phyloP scores from a whole-genome alignment of 495 filamentous ascomycete genomes.

The Penicillium desertorum region DNA sequence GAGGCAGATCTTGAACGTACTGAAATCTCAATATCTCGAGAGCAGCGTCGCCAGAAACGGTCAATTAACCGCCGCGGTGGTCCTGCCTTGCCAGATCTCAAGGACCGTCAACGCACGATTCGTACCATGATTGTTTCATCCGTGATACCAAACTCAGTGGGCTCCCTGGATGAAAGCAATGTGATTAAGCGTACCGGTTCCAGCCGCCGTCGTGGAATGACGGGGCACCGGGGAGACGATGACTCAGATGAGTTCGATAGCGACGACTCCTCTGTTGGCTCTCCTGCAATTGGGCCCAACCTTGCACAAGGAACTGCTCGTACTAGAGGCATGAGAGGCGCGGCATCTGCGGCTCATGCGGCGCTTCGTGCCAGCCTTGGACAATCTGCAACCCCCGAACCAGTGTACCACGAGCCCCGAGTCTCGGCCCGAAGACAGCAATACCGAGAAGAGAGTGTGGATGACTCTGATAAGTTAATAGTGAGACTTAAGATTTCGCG shows the following conservation, averaged over 20 bases:
- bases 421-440: slow-evolving; percentile 62
- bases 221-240: slow-evolving; percentile 61
- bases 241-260: slow-evolving; percentile 86
- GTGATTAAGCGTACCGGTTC: slow-evolving; percentile 75
- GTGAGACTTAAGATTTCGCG: slow-evolving; percentile 71
- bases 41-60: slow-evolving; percentile 90
- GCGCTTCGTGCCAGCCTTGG: slow-evolving; percentile 71
- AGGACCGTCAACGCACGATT: slow-evolving; percentile 89
- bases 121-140: slow-evolving; percentile 87
- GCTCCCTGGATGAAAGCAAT: slow-evolving; percentile 76
- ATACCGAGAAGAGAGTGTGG: slow-evolving; percentile 69
- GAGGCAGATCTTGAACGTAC: slow-evolving; percentile 87
- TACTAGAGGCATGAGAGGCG: slow-evolving; percentile 83
- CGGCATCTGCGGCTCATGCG: slow-evolving; percentile 76
- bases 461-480: slow-evolving; percentile 60
- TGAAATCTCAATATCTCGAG: slow-evolving; percentile 87
- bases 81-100: slow-evolving; percentile 91
- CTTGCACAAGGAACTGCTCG: slow-evolving; percentile 75
- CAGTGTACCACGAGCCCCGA: slow-evolving; percentile 66
- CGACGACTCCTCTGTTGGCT: slow-evolving; percentile 82
- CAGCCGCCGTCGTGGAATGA: slow-evolving; percentile 44
- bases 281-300: slow-evolving; percentile 69
- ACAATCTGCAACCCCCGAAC: slow-evolving; percentile 87
- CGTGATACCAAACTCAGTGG: slow-evolving; percentile 82
- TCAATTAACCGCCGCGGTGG: slow-evolving; percentile 92